These are phyloP conservation scores for Penicillium freii DNA, from an alignment of 2,329 filamentous ascomycete species.

Conservation along the genomic window DNA sequence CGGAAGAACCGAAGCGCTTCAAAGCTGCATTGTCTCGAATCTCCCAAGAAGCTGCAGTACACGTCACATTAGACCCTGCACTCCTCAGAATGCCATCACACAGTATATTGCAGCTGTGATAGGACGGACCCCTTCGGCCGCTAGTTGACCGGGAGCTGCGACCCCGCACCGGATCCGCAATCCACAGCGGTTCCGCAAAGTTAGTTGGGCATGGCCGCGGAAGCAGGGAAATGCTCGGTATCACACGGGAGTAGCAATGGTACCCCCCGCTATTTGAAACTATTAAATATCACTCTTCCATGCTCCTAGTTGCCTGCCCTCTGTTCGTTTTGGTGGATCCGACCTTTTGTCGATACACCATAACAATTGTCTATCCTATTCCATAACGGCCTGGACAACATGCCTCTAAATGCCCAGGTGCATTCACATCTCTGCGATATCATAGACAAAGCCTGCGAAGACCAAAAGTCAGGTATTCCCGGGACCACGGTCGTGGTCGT, in stretches of 20 bases:
- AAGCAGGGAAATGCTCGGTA: neutral
- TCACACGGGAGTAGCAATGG: neutral
- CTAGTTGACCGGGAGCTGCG: neutral
- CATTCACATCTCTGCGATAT: neutral
- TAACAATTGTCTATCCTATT: neutral
- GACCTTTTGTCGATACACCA: no score
- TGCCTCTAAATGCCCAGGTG: neutral
- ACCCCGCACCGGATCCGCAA: neutral
- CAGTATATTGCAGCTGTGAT: neutral
- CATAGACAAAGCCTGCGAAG: constrained; percentile 12
- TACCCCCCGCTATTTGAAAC: neutral
- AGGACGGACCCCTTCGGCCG: neutral
- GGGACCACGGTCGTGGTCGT: neutral
- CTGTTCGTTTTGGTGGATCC: neutral
- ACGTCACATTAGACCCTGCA: neutral
- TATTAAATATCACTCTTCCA: neutral
- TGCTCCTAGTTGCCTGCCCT: neutral
- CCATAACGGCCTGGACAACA: neutral
- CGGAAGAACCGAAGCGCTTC: neutral
- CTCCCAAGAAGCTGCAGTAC: neutral
- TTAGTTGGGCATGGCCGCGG: neutral
- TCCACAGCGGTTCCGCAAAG: constrained; percentile 2
- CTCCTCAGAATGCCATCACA: neutral
- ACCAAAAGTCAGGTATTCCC: constrained; percentile 4
- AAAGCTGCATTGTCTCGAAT: neutral